Base-by-base conservation (phyloP, 768 basidiomycete genomes). In the Gloeophyllum trabeum region DNA sequence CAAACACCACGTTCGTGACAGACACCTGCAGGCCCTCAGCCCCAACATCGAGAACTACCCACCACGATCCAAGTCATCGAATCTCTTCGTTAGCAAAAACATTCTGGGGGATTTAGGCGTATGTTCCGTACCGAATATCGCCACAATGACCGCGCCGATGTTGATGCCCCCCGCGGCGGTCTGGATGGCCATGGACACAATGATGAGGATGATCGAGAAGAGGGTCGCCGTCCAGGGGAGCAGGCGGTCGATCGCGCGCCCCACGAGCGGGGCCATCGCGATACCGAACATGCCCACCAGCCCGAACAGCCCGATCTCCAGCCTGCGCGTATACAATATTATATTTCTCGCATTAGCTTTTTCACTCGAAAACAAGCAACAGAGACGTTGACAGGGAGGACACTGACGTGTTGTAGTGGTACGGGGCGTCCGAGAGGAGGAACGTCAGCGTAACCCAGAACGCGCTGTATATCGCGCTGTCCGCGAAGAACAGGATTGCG, bases 161-260 rank as follows among this genome's bases (percentile, higher is more conserved):
- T 71, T 75, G 34, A 81, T 68, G 0, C 83, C 79, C 4, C 77
- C 87, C 1, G 77, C 84, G 6, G 67, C 80, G 2, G 77, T 63
- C 55, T 85, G 82, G 4, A 92, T 67, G 18, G 62, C 61, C 52
- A 79, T 76, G 52, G 75, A 76, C 26, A 67, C 46, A 14, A 75
- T 35, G 22, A 78, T 62, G 39, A 59, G 48, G 22, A 68, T 20
- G 5, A 76, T 64, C 5, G 72, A 73, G 34, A 76, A 52, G 23
- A 90, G 62, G 5, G 81, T 75, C 5, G 79, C 80, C 42, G 80
- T 76, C 86, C 87, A 93, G 0, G 82, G 81, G 0, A 85, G 67
- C 24, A 90, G 66, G 4, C 58, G 62, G 60, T 91, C 87, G 42
- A 91, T 71, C 7, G 74, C 48, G 35, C 69, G 71, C 0, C 89